Conservation (phyloP, 768 basidiomycete genomes). For the Calocybe indica region DNA sequence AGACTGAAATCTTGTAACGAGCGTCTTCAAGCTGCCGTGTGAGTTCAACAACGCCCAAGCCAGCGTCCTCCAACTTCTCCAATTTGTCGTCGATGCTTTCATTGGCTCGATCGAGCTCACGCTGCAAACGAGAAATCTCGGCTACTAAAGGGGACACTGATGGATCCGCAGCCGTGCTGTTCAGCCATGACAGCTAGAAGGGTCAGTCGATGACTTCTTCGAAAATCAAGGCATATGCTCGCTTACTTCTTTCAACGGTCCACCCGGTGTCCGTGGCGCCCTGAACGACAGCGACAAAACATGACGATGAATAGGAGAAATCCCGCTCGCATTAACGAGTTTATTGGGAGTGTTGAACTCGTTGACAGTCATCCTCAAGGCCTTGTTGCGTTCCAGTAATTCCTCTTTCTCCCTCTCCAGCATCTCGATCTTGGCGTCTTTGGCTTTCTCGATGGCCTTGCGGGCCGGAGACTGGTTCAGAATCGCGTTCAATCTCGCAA, state of each 20-base stretch:
- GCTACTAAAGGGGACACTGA: constrained; percentile 56
- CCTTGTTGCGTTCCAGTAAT: constrained; percentile 62
- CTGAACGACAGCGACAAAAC: constrained; percentile 62
- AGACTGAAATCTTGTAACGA: constrained; percentile 40
- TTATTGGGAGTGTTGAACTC: constrained; percentile 56
- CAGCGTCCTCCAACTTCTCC: constrained; percentile 78
- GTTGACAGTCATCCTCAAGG: constrained; percentile 45
- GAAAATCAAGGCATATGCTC: neutral
- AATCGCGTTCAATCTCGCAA: constrained; percentile 60
- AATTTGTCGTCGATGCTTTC: constrained; percentile 86
- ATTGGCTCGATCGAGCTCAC: constrained; percentile 74
- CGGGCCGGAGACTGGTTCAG: constrained; percentile 69
- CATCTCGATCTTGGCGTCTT: constrained; percentile 68
- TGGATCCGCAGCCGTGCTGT: constrained; percentile 52
- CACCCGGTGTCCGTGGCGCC: constrained; percentile 74
- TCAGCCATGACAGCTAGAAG: constrained; percentile 68
- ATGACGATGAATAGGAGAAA: constrained; percentile 76
- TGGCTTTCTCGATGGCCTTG: constrained; percentile 72
- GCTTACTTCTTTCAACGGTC: constrained; percentile 70
- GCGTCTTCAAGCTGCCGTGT: constrained; percentile 71
- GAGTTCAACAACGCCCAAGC: constrained; percentile 65
- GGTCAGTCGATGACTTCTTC: neutral
- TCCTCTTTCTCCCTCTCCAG: constrained; percentile 76
- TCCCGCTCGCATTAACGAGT: constrained; percentile 45
- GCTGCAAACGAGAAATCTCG: constrained; percentile 69